phyloP scores from a whole-genome alignment of 2,329 filamentous ascomycete species.

The Dactylellina cionopaga region DNA sequence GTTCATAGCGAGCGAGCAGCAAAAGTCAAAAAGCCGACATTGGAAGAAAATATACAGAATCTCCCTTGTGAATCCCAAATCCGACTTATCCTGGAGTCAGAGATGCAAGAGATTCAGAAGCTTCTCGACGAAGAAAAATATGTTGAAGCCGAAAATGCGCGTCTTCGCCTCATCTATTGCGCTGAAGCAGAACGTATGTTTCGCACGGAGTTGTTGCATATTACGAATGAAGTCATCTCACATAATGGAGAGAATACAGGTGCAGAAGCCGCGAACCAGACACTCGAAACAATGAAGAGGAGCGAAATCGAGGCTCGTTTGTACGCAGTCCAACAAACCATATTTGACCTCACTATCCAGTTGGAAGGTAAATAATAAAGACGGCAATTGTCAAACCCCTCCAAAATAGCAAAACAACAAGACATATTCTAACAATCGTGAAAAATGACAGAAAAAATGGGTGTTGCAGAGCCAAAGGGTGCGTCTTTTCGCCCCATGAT shows the following conservation, averaged over 20 bases:
- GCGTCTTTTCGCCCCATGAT: slow-evolving; percentile 7
- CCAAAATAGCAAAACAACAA: no score
- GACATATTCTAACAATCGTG: no score
- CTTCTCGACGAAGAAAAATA: slow-evolving; percentile 11
- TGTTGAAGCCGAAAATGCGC: slow-evolving; percentile 12
- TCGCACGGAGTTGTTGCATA: neutral
- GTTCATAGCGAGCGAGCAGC: neutral
- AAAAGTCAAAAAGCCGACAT: neutral
- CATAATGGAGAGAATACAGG: neutral
- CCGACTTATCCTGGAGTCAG: slow-evolving; percentile 18
- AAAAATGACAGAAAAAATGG: slow-evolving; percentile 17
- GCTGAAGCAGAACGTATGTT: slow-evolving; percentile 42
- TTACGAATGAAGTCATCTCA: neutral
- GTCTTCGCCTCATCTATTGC: slow-evolving; percentile 18
- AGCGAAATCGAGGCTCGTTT: slow-evolving; percentile 2
- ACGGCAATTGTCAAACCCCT: no score
- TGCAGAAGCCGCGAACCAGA: neutral
- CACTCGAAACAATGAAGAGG: neutral
- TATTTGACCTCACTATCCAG: slow-evolving; percentile 5
- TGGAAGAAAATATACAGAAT: slow-evolving; percentile 8
- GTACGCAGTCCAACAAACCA: neutral
- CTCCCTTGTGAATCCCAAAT: slow-evolving; percentile 10
- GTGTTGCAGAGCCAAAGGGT: slow-evolving; percentile 3
- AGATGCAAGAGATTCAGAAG: slow-evolving; percentile 11
- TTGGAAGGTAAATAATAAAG: slow-evolving; percentile 8